Evolutionary conservation across 2,329 filamentous ascomycete species (phyloP), one percentile per base, ranked within the genome.

Genomic region (Neurospora crassa): DNA sequence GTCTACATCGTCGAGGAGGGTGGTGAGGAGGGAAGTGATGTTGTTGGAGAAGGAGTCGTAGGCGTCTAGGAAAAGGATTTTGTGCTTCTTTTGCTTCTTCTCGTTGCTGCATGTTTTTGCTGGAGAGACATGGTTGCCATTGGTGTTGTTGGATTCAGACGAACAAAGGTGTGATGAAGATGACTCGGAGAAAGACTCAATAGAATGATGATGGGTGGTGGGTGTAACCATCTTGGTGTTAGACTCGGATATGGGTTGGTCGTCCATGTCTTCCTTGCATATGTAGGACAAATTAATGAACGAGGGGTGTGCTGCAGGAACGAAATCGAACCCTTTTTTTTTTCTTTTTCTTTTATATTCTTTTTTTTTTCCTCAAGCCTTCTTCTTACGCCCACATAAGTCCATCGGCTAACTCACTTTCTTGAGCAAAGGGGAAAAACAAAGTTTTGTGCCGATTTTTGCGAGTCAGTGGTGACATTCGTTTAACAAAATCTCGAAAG

Each of bases 21-120:
- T 89, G 76, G 91, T 87, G 67, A 98, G 85, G 42, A 97, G 87
- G 6, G 92, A 90, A 70, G 96, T 89, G 77, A 98, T 96, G 82
- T 97, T 98, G 82, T 97, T 94, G 70, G 94, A 93, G 82, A 97
- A 99, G 59, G 94, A 97, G 83, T 99, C 96, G 81, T 97, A 97
- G 73, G 95, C 94, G 80, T 98, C 96, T 75, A 99, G 86, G 82
- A 97, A 97, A 74, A 98, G 88, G 73, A 98, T 91, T 72, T 63
- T 63, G 53, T 63, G 53, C 84, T 37, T 63, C 8, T 63, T 59
- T 5, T 12, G 20, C 20, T 16, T 29, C 11, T 53, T 53, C 1
- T 16, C 45, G 6, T 16, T 24, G 45, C 16, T 53, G 20, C 70
- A 16, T 63, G 53, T 43, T 16, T 34, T 29, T 11, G 24, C 16